Percentiles rank a stretch among this genome's conserved stretches.
Evolutionary conservation across 805 yeast species (phyloP).

Genomic region (Geotrichum ghanense): DNA sequence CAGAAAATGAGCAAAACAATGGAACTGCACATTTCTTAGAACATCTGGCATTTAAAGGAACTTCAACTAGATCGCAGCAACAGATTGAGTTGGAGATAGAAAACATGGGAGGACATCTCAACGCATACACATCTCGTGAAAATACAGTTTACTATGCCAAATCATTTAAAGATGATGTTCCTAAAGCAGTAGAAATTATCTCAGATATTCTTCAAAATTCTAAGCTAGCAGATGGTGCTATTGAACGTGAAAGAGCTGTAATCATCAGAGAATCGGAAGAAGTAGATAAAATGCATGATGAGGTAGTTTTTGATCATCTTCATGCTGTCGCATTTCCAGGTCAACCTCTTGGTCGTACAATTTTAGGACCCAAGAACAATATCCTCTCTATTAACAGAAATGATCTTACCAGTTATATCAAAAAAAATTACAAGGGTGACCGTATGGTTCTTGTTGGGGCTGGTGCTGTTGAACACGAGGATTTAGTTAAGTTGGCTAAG

Average conservation of each 20-base stretch:
- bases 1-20: constrained; percentile 70
- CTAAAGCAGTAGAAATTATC: constrained; percentile 75
- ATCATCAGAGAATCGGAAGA: constrained; percentile 95
- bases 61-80: constrained; percentile 66
- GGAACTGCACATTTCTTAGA: constrained; percentile 98
- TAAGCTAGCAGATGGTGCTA: constrained; percentile 67
- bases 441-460: constrained; percentile 96
- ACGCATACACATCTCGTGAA: constrained; percentile 97
- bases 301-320: constrained; percentile 91
- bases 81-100: constrained; percentile 88
- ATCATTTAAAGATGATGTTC: constrained; percentile 68
- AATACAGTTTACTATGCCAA: constrained; percentile 95
- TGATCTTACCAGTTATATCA: constrained; percentile 71
- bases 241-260: constrained; percentile 93
- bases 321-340: constrained; percentile 85
- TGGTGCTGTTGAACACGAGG: constrained; percentile 84
- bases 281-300: constrained; percentile 97
- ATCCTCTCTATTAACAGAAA: constrained; percentile 66
- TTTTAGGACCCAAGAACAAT: constrained; percentile 85
- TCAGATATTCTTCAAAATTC: constrained; percentile 85
- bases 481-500: constrained; percentile 66
- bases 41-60: constrained; percentile 95
- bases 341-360: constrained; percentile 94
- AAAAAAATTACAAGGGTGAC: constrained; percentile 85
- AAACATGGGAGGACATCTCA: constrained; percentile 90